Conservation (phyloP, 2,329 filamentous ascomycete genomes). For the Cercospora nicotianae region DNA sequence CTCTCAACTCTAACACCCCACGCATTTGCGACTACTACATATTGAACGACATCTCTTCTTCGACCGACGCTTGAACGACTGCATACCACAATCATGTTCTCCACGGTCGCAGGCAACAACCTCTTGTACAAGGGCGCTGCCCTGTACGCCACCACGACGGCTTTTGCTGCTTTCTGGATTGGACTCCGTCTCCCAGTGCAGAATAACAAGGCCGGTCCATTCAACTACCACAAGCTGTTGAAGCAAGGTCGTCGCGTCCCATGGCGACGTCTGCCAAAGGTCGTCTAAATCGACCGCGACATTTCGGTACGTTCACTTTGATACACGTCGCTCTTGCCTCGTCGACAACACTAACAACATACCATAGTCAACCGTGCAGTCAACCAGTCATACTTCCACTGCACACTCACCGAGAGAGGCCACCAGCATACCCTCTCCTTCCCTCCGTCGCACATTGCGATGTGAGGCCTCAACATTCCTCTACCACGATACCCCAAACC, state of each 20-base stretch:
- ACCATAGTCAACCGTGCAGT: background rate
- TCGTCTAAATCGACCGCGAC: constrained; percentile 28
- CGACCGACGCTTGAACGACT: constrained; percentile 1
- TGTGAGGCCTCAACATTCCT: background rate
- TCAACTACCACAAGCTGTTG: constrained; percentile 37
- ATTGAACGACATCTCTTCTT: constrained; percentile 1
- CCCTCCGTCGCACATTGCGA: background rate
- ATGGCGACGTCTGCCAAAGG: constrained; percentile 37
- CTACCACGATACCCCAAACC: background rate
- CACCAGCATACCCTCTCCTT: background rate
- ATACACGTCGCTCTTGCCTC: background rate
- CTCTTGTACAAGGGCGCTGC: constrained; percentile 36
- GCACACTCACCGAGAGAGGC: background rate
- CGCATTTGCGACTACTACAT: background rate
- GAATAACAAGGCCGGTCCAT: constrained; percentile 35
- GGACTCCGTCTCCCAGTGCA: constrained; percentile 35
- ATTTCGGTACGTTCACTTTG: background rate
- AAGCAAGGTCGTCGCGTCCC: constrained; percentile 33
- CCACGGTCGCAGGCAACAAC: constrained; percentile 22
- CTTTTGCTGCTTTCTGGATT: constrained; percentile 36
- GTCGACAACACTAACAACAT: background rate
- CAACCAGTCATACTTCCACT: background rate
- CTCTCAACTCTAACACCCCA: constrained; percentile 13
- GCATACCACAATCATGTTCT: constrained; percentile 27
- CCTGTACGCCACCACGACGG: constrained; percentile 35